Percentiles rank a stretch among this genome's conserved stretches.
phyloP scores from a whole-genome alignment of 441 rosid species.

The Eutrema salsugineum region DNA sequence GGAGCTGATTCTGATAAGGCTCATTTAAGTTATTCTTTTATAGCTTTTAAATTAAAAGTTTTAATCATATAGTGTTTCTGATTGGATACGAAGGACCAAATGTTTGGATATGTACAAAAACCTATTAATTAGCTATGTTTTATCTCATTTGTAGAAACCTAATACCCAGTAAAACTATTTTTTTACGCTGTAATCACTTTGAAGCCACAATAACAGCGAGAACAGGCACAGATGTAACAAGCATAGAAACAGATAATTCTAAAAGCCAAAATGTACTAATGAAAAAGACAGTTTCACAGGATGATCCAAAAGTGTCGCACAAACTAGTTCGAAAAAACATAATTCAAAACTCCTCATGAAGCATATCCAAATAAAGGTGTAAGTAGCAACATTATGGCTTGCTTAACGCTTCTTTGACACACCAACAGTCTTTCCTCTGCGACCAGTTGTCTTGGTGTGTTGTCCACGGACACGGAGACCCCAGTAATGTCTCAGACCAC shows the following conservation, averaged over 20 bases:
- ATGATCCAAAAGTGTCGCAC: background rate
- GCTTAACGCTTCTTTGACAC: constrained; percentile 77
- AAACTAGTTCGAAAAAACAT: background rate
- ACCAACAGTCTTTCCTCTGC: constrained; percentile 94
- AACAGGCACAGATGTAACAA: background rate
- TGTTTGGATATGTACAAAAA: no score
- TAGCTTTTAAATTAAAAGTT: no score
- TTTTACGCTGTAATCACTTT: background rate
- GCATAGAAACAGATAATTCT: no score
- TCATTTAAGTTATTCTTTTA: background rate
- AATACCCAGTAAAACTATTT: background rate
- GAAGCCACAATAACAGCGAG: background rate
- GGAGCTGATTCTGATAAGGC: constrained; percentile 43
- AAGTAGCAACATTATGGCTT: background rate
- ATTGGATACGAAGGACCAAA: no score
- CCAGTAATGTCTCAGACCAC: constrained; percentile 95
- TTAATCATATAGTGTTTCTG: background rate
- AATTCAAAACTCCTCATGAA: background rate
- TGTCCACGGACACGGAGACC: constrained; percentile 91
- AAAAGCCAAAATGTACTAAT: background rate
- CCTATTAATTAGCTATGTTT: no score
- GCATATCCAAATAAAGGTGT: background rate
- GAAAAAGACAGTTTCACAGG: background rate
- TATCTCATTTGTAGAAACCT: background rate
- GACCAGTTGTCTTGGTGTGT: constrained; percentile 94